phyloP scores from a whole-genome alignment of 768 basidiomycete genomes.

The Boletus sp. region DNA sequence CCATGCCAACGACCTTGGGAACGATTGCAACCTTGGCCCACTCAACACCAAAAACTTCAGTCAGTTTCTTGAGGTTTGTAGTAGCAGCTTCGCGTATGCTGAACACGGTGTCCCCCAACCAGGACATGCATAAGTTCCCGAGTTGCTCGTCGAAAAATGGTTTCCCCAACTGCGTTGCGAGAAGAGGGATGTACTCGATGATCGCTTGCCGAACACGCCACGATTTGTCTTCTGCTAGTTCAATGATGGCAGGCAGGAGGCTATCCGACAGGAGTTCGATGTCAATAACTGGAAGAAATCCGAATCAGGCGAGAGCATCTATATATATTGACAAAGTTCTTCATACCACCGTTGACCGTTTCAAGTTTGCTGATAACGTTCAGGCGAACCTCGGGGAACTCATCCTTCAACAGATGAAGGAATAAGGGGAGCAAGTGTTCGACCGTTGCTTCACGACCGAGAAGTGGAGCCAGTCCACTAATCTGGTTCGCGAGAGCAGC shows the following conservation, averaged over 20 bases:
- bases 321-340: neutral
- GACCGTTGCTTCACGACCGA: slow-evolving; percentile 91
- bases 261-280: slow-evolving; percentile 93
- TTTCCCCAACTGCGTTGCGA: slow-evolving; percentile 96
- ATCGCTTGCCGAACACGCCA: slow-evolving; percentile 99
- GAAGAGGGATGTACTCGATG: slow-evolving; percentile 98
- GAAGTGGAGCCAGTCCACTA: slow-evolving; percentile 90
- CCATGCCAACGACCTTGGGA: slow-evolving; percentile 97
- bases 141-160: slow-evolving; percentile 98
- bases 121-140: slow-evolving; percentile 96
- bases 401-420: slow-evolving; percentile 95
- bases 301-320: slow-evolving; percentile 8
- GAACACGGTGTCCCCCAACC: slow-evolving; percentile 97
- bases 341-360: slow-evolving; percentile 85
- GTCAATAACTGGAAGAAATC: slow-evolving; percentile 75
- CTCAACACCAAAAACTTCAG: slow-evolving; percentile 97
- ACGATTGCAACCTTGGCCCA: slow-evolving; percentile 95
- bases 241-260: slow-evolving; percentile 94
- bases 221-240: slow-evolving; percentile 98
- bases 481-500: slow-evolving; percentile 96
- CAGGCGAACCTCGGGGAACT: slow-evolving; percentile 95
- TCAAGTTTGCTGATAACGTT: slow-evolving; percentile 99
- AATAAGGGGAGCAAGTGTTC: slow-evolving; percentile 97
- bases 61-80: slow-evolving; percentile 92
- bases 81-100: slow-evolving; percentile 99